phyloP scores from a whole-genome alignment of 345 rosid genomes.

The Microcos paniculata region DNA sequence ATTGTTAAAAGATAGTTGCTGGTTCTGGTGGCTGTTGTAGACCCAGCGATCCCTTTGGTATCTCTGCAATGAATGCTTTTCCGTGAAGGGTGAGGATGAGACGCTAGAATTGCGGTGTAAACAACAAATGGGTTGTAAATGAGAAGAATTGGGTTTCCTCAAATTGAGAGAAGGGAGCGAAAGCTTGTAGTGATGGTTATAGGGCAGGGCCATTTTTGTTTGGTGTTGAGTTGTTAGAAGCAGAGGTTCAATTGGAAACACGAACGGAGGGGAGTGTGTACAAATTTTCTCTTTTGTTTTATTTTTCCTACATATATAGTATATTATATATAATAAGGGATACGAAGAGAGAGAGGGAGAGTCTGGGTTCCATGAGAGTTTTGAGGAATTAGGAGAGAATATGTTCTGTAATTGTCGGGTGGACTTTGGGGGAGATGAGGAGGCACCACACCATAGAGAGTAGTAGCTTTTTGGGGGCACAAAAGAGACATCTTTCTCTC shows the following conservation, averaged over 20 bases:
- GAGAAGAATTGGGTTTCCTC: conserved; percentile 19
- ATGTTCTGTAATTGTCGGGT: neutral
- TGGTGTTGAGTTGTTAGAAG: neutral
- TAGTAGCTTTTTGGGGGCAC: conserved; percentile 18
- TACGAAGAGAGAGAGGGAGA: neutral
- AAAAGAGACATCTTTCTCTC: conserved; percentile 11
- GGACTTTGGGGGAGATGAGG: conserved; percentile 14
- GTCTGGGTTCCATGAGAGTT: conserved; percentile 9
- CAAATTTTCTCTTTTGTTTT: neutral
- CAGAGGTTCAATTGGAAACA: neutral
- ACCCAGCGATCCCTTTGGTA: conserved; percentile 73
- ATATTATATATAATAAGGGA: neutral
- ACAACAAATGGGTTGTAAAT: conserved; percentile 27
- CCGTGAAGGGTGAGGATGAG: conserved; percentile 65
- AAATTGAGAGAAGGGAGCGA: conserved; percentile 21
- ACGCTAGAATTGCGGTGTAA: conserved; percentile 32
- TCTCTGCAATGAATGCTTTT: conserved; percentile 60
- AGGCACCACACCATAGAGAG: conserved; percentile 7
- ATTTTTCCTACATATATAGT: neutral
- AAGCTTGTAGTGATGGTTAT: conserved; percentile 21
- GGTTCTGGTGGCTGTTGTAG: conserved; percentile 30
- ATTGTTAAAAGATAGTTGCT: neutral
- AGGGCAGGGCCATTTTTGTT: conserved; percentile 27
- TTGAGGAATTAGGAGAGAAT: neutral
- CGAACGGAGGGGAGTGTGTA: neutral